Evolutionary conservation across 306 rosid genomes (phyloP).

Genomic region (Vicia villosa): DNA sequence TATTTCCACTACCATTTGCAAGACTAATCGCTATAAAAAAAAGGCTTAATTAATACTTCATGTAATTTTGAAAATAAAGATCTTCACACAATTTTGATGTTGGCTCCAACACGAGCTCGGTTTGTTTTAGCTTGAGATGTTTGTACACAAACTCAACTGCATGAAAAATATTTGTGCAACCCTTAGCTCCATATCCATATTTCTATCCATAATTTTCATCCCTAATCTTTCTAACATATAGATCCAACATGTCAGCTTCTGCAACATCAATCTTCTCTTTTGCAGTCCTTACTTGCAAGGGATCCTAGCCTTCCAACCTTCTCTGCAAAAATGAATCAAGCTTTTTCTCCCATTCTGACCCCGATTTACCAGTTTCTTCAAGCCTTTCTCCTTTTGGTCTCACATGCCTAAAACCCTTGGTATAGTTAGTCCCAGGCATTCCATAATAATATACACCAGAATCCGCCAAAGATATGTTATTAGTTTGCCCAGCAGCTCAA

Average conservation of each 20-base stretch:
- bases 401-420: slow-evolving; percentile 92
- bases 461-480: slow-evolving; percentile 94
- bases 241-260: slow-evolving; percentile 81
- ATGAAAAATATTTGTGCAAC: slow-evolving; percentile 98
- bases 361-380: slow-evolving; percentile 52
- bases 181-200: slow-evolving; percentile 99
- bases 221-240: slow-evolving; percentile 88
- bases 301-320: slow-evolving; percentile 88
- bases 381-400: slow-evolving; percentile 66
- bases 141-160: slow-evolving; percentile 95
- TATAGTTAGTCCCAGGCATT: slow-evolving; percentile 75
- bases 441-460: slow-evolving; percentile 94
- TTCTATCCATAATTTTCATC: slow-evolving; percentile 99
- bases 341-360: slow-evolving; percentile 88
- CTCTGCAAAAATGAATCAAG: slow-evolving; percentile 83
- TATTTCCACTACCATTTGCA: slow-evolving; percentile 21
- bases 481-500: slow-evolving; percentile 89
- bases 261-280: slow-evolving; percentile 97
- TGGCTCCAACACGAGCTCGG: slow-evolving; percentile 80
- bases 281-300: slow-evolving; percentile 89
- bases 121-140: slow-evolving; percentile 91
- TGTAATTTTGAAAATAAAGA: slow-evolving; percentile 87
- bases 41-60: slow-evolving; percentile 58
- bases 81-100: slow-evolving; percentile 92
- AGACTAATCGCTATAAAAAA: background rate